Evolutionary conservation across 768 basidiomycete genomes (phyloP), one percentile per base, ranked within the genome.

Genomic region (Floccularia luteovirens): DNA sequence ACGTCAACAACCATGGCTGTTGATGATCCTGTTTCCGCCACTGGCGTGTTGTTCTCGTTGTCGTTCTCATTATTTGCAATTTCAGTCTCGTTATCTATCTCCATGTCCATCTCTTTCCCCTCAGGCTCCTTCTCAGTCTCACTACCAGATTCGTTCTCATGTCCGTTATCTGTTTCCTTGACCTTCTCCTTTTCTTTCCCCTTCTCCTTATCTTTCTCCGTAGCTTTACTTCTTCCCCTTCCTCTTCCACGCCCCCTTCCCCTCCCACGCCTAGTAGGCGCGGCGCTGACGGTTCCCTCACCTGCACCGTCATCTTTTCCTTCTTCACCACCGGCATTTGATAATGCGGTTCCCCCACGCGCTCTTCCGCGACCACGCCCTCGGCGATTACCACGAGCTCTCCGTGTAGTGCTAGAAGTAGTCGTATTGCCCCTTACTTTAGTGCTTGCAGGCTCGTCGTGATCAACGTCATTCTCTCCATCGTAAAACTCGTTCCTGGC

Each of bases 401-500:
- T 49, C 27, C 51, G 48, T 30, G 40, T 35, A n/a, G 46, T 31
- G 33, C 41, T 42, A 11, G 45, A 44, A 13, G 41, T 33, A 7
- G 50, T 31, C 19, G 52, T 51, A 38, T 52, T 48, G n/a, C 42
- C 49, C 39, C 37, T 50, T 40, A 46, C 44, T n/a, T 10, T 31
- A 16, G 45, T 30, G 20, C 39, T 42, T 20, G 47, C 54, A 8
- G 46, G 55, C 21, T 61, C 59, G 35, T 74, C 66, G 34, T 59
- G 63, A 43, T 88, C 86, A 14, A 75, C 67, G 50, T 89, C 85
- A 32, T 75, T 66, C 19, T 85, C 82, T 4, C 75, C 79, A 32
- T 87, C 85, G 52, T 71, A 91, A 46, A 69, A 86, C 47, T 89
- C 87, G 48, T 82, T 86, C 46, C 73, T 61, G 2, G 72, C 68